phyloP scores from a whole-genome alignment of 176 grass and related monocot genomes.

The Canna indica region DNA sequence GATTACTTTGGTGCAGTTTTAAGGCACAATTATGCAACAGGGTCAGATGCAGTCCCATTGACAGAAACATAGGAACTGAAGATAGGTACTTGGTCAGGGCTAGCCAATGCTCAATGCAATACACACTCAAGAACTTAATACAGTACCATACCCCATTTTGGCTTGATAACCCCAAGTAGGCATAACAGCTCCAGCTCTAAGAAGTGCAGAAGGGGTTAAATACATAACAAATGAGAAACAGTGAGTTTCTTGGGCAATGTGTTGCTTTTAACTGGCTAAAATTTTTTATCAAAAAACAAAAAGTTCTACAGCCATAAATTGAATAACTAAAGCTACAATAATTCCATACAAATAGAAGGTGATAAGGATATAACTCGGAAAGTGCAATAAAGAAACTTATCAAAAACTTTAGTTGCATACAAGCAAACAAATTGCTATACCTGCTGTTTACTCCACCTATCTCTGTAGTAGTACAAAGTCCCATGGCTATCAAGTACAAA shows the following conservation, averaged over 20 bases:
- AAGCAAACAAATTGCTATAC: constrained; percentile 46
- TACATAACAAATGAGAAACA: background rate
- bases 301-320: too few species aligned
- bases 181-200: background rate
- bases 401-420: background rate
- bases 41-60: background rate
- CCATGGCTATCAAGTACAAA: constrained; percentile 94
- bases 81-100: background rate
- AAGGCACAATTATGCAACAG: background rate
- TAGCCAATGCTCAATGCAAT: background rate
- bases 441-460: constrained; percentile 69
- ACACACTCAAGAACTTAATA: background rate
- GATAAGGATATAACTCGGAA: too few species aligned
- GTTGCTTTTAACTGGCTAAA: background rate
- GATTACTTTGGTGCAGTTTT: background rate
- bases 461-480: constrained; percentile 76
- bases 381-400: background rate
- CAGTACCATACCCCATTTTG: background rate
- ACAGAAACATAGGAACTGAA: background rate
- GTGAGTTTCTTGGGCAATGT: background rate
- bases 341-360: too few species aligned
- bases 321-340: background rate
- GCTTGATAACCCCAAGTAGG: background rate
- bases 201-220: background rate
- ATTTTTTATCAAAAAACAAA: background rate